phyloP scores from a whole-genome alignment of 306 rosid species.

The Canavalia ensiformis region DNA sequence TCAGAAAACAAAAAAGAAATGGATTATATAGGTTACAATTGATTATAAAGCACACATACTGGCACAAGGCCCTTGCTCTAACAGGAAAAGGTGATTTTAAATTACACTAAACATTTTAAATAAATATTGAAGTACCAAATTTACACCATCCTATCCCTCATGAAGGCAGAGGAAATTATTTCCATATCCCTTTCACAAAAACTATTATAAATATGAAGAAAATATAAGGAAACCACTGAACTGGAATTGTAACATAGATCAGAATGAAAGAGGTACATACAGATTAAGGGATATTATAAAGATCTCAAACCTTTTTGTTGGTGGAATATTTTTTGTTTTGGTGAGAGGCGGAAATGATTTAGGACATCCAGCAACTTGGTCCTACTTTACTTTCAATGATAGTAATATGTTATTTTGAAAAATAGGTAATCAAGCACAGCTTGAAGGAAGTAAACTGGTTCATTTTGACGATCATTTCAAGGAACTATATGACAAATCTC shows the following conservation, averaged over 20 bases:
- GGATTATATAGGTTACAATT: conserved; percentile 24
- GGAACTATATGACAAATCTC: not conserved
- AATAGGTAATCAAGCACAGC: not conserved
- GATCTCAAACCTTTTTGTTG: not conserved
- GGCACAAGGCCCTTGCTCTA: conserved; percentile 10
- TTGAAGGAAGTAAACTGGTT: not conserved
- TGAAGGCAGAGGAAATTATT: not conserved
- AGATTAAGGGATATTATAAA: not conserved
- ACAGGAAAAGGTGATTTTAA: conserved; percentile 19
- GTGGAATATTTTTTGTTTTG: too few species aligned
- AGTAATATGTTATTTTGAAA: not conserved
- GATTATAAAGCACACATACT: conserved; percentile 3
- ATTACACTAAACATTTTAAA: conserved; percentile 13
- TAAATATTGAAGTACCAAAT: conserved; percentile 7
- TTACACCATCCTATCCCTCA: conserved; percentile 2
- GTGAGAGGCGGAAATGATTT: not conserved
- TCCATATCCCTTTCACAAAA: conserved; percentile 4
- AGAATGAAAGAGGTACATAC: conserved; percentile 12
- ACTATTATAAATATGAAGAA: conserved; percentile 12
- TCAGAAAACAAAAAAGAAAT: conserved; percentile 29
- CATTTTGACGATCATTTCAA: not conserved
- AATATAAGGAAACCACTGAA: conserved; percentile 26
- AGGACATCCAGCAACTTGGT: not conserved
- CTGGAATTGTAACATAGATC: not conserved
- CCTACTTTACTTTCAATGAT: not conserved